phyloP scores from a whole-genome alignment of 164 flowering plant species.

The Vitis riparia region DNA sequence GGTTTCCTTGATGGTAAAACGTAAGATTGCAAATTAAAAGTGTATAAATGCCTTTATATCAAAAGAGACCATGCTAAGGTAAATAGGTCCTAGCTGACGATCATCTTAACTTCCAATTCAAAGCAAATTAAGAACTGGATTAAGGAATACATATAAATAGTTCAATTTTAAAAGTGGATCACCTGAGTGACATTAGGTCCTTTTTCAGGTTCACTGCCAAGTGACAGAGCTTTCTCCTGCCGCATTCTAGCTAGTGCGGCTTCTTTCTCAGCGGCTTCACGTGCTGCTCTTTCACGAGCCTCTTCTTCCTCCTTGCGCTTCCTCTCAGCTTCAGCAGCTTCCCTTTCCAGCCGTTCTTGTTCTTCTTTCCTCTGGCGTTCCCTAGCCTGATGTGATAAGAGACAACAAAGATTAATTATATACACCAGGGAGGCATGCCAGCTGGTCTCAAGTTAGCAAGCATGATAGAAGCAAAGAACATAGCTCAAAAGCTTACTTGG shows the following conservation, averaged over 20 bases:
- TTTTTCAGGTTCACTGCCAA: conserved; percentile 92
- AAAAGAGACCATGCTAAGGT: no score
- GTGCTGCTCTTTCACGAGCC: conserved; percentile 81
- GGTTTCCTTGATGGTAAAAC: no score
- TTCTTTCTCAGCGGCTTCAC: conserved; percentile 89
- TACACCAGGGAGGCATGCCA: not conserved
- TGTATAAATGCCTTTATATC: no score
- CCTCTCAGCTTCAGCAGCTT: conserved; percentile 96
- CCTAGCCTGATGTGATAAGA: conserved; percentile 57
- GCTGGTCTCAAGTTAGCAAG: not conserved
- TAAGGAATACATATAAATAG: no score
- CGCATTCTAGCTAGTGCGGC: conserved; percentile 74
- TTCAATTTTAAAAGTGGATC: conserved; percentile 13
- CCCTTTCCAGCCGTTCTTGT: conserved; percentile 79
- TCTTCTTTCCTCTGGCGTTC: conserved; percentile 91
- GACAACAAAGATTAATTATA: not conserved
- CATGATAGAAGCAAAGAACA: conserved; percentile 1
- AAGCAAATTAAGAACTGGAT: no score
- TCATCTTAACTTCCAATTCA: no score
- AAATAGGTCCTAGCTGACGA: no score
- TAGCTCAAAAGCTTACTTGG: conserved; percentile 52
- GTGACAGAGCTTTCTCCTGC: conserved; percentile 76
- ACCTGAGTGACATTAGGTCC: conserved; percentile 93
- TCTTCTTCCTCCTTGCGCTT: conserved; percentile 89
- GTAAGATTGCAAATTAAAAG: no score